Evolutionary conservation across 192 early-diverging fungal species (phyloP), one percentile per base, ranked within the genome.

Genomic region (Umbelopsis isabellina): DNA sequence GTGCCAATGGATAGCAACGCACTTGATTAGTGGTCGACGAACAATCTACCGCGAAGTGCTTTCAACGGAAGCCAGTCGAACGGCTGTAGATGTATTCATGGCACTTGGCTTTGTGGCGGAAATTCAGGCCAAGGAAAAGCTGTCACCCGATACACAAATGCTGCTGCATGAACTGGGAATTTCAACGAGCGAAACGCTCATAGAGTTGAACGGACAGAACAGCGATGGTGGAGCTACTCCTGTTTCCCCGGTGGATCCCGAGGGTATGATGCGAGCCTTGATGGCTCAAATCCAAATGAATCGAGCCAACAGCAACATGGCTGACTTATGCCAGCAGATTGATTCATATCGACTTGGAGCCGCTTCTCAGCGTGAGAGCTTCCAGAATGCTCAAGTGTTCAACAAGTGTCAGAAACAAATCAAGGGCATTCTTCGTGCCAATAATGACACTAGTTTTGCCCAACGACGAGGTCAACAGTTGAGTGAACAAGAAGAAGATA

Each of bases 211-310:
- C 8, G 76, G 76, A 2, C 76, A 77, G 37, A 75, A 80, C 48
- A 69, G 58, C 25, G 76, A 73, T 21, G 76, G 76, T 47, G 76
- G 76, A 47, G 72, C 46, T 3, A 77, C 71, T 0, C 76, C 71
- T n/a, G 76, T 77, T 0, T 77, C 76, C 4, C 67, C 76, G 44
- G 61, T 72, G 25, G 76, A 77, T 52, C 76, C 76, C 4, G 66
- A 77, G 66, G 76, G 76, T 35, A 77, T 77, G 76, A 77, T 77
- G 68, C 66, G 72, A 44, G 76, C 76, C 25, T 46, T 79, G n/a
- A 71, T 79, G 69, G 78, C 78, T 22, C 78, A 79, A 45, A 79
- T 79, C 18, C 52, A 79, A 51, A 79, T 79, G 78, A 79, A 79
- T 20, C 70, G 78, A 51, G 78, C 78, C 53, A 79, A 75, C 20